These are phyloP conservation scores for Phytophthora macrochlamydospora DNA, from an alignment of 352 stramenopile genomes.

Conservation along the genomic window DNA sequence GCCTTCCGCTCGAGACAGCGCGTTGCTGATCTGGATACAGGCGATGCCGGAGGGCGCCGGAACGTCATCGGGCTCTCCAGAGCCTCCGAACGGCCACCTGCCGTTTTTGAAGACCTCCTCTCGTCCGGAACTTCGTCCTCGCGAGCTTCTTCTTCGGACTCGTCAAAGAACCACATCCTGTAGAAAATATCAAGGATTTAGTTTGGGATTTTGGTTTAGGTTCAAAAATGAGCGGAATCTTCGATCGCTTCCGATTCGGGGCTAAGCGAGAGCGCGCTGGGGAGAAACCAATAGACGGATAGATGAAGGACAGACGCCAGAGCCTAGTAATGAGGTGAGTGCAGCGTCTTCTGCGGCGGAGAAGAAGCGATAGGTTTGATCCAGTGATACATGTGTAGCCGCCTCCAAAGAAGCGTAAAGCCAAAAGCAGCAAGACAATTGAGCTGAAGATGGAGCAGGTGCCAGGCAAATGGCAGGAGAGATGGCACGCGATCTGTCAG, in stretches of 20 bases:
- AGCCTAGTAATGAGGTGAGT: neutral
- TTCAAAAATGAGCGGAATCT: conserved; percentile 37
- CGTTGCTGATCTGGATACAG: conserved; percentile 3
- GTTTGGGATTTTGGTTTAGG: neutral
- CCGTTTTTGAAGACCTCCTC: conserved; percentile 3
- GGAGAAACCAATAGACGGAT: neutral
- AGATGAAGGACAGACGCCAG: neutral
- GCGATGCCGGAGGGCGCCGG: neutral
- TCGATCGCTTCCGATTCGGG: conserved; percentile 66
- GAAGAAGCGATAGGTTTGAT: neutral
- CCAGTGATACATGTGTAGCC: neutral
- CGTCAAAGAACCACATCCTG: neutral
- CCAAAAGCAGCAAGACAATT: conserved; percentile 10
- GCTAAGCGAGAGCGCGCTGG: conserved; percentile 48
- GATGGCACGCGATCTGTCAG: conserved; percentile 78
- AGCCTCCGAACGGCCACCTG: conserved; percentile 7
- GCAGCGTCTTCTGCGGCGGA: neutral
- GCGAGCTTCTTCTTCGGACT: neutral
- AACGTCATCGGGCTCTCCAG: neutral
- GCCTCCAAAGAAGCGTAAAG: conserved; percentile 4
- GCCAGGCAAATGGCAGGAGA: conserved; percentile 78
- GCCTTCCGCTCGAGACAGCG: conserved; percentile 1
- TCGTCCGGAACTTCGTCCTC: neutral
- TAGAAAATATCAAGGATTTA: too few relatives aligned
- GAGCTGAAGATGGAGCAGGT: conserved; percentile 2